Evolutionary conservation across 371 early-diverging fungal species (phyloP).

Genomic region (Mucor plumbeus): DNA sequence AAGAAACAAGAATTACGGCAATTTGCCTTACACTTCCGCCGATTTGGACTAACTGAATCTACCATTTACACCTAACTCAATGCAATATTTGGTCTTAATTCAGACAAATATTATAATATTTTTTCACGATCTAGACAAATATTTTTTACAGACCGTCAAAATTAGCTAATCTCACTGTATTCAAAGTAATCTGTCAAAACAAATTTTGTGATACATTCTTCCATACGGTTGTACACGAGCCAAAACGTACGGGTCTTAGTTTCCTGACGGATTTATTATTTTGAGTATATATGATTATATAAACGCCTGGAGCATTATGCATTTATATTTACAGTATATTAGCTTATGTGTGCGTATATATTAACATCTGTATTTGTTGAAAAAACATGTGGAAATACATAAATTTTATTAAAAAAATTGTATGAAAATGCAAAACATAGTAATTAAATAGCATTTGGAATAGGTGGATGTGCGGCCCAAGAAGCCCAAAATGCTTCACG

Average conservation of each 20-base stretch:
- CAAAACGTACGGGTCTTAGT: not conserved
- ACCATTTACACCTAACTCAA: too few species aligned
- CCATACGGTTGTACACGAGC: not conserved
- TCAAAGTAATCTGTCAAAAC: not conserved
- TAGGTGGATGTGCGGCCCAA: not conserved
- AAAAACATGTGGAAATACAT: too few species aligned
- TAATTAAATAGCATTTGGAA: not conserved
- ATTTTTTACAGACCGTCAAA: too few species aligned
- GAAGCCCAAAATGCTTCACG: slow-evolving; percentile 53
- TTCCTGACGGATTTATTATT: not conserved
- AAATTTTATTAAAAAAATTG: not conserved
- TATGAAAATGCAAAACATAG: not conserved
- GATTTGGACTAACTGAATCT: too few species aligned
- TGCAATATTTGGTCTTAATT: too few species aligned
- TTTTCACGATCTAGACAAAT: too few species aligned
- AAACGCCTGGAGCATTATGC: too few species aligned
- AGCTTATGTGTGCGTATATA: not conserved
- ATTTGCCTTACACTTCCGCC: too few species aligned
- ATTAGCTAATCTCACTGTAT: too few species aligned
- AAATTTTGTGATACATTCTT: not conserved
- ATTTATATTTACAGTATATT: too few species aligned
- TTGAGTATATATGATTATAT: not conserved
- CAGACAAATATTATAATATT: too few species aligned
- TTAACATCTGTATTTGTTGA: not conserved
- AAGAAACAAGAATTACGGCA: too few species aligned